phyloP scores from a whole-genome alignment of 1,284 basidiomycete species.

The Papiliotrema fonsecae region DNA sequence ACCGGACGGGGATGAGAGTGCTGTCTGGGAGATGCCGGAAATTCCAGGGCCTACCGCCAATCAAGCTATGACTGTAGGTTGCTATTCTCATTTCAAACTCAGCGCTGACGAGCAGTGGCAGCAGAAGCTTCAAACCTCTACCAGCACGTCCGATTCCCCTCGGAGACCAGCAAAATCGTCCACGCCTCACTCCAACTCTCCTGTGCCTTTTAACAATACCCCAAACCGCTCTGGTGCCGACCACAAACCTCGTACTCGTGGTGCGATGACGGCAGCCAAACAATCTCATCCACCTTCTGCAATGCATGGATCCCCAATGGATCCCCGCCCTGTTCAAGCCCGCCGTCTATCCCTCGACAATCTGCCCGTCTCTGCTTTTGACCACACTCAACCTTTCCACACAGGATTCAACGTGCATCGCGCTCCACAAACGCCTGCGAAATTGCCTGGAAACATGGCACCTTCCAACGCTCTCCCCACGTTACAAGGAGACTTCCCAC shows the following conservation, averaged over 20 bases:
- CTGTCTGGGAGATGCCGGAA: constrained; percentile 41
- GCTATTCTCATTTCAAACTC: too few species aligned
- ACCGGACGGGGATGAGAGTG: constrained; percentile 20
- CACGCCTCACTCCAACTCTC: constrained; percentile 4
- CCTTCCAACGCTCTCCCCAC: constrained; percentile 14
- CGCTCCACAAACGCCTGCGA: constrained; percentile 41
- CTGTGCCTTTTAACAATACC: background rate
- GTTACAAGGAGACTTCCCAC: constrained; percentile 35
- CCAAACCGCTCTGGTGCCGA: background rate
- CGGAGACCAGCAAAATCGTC: constrained; percentile 2
- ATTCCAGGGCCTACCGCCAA: constrained; percentile 10
- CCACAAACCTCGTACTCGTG: background rate
- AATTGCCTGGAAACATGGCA: constrained; percentile 6
- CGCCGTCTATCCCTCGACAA: constrained; percentile 29
- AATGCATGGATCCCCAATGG: constrained; percentile 9
- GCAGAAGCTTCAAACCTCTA: constrained; percentile 29
- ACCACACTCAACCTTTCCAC: constrained; percentile 28
- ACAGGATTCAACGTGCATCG: constrained; percentile 39
- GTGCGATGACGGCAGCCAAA: background rate
- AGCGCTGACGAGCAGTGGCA: constrained; percentile 30
- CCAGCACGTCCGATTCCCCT: constrained; percentile 6
- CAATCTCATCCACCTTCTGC: background rate
- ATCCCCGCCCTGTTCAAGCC: constrained; percentile 16
- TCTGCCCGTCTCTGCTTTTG: constrained; percentile 25
- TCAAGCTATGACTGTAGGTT: constrained; percentile 30